Evolutionary conservation across 192 early-diverging fungal species (phyloP).

Genomic region (Backusella circina): DNA sequence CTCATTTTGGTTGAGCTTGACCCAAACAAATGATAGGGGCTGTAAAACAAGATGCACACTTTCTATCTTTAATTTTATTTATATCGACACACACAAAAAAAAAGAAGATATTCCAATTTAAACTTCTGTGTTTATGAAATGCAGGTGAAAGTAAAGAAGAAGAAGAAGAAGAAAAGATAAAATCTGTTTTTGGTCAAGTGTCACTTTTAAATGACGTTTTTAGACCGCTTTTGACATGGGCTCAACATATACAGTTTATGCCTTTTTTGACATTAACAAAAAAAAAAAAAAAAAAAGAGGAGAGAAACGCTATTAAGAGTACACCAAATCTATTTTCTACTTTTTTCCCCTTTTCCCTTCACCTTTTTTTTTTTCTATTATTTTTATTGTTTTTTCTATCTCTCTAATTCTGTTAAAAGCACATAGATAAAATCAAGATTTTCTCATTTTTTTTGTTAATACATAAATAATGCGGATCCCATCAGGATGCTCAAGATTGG

Average conservation of each 20-base stretch:
- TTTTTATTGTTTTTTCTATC: background rate
- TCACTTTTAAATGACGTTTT: background rate
- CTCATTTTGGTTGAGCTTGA: too few species aligned
- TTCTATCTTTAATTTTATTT: background rate
- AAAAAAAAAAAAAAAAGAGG: background rate
- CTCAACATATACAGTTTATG: background rate
- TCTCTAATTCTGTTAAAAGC: background rate
- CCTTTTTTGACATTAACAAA: background rate
- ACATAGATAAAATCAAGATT: background rate
- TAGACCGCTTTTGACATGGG: background rate
- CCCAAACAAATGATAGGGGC: too few species aligned
- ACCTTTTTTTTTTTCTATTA: background rate
- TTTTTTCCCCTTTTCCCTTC: background rate
- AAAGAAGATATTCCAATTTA: background rate
- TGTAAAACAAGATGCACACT: too few species aligned
- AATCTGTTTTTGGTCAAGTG: background rate
- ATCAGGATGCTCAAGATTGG: conserved; percentile 34
- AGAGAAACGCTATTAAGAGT: background rate
- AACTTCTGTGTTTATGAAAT: background rate
- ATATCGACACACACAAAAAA: too few species aligned
- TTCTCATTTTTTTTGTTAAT: background rate
- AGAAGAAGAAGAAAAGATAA: background rate
- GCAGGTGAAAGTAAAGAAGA: background rate
- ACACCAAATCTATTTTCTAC: background rate
- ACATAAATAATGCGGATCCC: conserved; percentile 26